Evolutionary conservation across 345 rosid genomes (phyloP), one percentile per base, ranked within the genome.

Genomic region (Jatropha curcas): DNA sequence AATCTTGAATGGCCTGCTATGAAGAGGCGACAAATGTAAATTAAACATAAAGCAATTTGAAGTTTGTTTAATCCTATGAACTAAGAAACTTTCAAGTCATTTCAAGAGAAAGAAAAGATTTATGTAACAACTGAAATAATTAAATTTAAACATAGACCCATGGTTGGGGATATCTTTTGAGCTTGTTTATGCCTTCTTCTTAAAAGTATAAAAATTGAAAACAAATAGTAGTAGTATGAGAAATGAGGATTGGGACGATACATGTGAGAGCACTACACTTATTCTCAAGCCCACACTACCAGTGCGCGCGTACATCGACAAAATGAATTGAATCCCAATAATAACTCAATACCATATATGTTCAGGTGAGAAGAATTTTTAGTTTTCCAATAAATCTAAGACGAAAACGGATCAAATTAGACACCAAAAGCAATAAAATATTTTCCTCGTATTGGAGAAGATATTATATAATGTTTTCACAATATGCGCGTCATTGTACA

Each of bases 1-100:
- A 84, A 82, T 92, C 99, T 67, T 83, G 85, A 74, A 92, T 90
- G 62, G 99, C 99, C 99, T 95, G 87, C 67, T 30, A 82, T 62
- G 60, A 83, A 73, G 58, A 60, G 64, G 67, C 65, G 80, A 73
- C 57, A 68, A n/a, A n/a, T n/a, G n/a, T 28, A 60, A 62, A 48
- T 19, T 45, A 78, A 27, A 55, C 71, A 24, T 27, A 50, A 14
- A 31, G 34, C 43, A 34, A 68, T 13, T 12, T 8, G 25, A 13
- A 27, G 17, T 17, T 4, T 31, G 22, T 39, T 19, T 41, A 35
- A 65, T 43, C 30, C 59, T 50, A 46, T 67, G 41, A 51, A 65
- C 16, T 34, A 58, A 27, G 65, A n/a, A 28, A 60, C 39, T 63
- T 34, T 37, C 65, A n/a, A 70, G 24, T 56, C 11, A 39, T 34